A percentile compares a stretch with the other conserved stretches of the same genome.
Conservation (phyloP, 108 stramenopile genomes). For the Parietichytrium sp. region DNA sequence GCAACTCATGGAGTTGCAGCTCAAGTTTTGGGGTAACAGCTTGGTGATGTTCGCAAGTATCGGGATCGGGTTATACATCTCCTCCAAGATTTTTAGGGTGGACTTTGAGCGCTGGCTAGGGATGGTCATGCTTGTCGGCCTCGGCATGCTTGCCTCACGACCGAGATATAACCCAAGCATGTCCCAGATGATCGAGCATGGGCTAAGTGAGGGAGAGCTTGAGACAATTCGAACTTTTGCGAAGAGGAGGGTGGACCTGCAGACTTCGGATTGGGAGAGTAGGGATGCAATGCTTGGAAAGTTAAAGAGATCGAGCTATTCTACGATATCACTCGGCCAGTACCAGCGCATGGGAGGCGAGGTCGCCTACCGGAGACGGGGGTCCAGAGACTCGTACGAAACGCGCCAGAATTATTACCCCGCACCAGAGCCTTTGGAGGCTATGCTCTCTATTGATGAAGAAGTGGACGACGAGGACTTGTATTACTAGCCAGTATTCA, state of each 20-base stretch:
- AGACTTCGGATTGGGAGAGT: background rate
- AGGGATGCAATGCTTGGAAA: background rate
- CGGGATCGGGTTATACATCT: background rate
- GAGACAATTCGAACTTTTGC: constrained; percentile 33
- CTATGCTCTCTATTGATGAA: background rate
- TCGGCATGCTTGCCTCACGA: constrained; percentile 16
- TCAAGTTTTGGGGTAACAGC: background rate
- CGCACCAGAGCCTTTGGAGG: background rate
- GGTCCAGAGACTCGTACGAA: background rate
- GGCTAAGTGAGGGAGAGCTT: background rate
- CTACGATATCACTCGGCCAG: background rate
- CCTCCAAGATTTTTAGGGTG: background rate
- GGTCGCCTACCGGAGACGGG: background rate
- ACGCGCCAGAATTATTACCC: background rate
- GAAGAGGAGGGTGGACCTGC: constrained; percentile 5
- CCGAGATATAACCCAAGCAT: constrained; percentile 6
- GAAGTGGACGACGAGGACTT: constrained; percentile 24
- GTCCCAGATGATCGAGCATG: constrained; percentile 19
- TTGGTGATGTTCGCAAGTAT: constrained; percentile 26
- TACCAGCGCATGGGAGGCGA: background rate
- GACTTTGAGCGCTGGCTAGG: constrained; percentile 30
- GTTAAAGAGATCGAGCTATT: background rate
- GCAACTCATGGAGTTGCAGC: background rate
- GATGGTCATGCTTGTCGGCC: constrained; percentile 10
- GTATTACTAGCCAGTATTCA: background rate